These are phyloP conservation scores for Ganoderma meredithae DNA, from an alignment of 1,284 basidiomycete genomes.

Conservation along the genomic window DNA sequence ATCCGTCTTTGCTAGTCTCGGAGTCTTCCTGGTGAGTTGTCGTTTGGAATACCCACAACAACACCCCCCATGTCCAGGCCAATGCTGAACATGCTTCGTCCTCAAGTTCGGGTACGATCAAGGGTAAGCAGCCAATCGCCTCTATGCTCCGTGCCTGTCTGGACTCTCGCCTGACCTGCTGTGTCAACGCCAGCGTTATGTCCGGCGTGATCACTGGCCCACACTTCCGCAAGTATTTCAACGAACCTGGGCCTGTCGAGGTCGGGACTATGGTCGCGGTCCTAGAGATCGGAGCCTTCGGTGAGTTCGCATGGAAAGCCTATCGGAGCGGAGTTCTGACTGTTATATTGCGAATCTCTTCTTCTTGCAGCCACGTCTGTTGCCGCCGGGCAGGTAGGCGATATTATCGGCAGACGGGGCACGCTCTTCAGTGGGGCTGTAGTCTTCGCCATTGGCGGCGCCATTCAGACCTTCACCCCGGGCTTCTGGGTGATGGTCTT, in stretches of 20 bases:
- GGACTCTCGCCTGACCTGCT: slow-evolving; percentile 12
- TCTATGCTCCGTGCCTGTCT: slow-evolving; percentile 8
- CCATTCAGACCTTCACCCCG: slow-evolving; percentile 87
- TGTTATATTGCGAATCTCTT: slow-evolving; percentile 6
- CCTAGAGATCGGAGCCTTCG: slow-evolving; percentile 91
- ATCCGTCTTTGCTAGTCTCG: slow-evolving; percentile 86
- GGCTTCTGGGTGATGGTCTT: slow-evolving; percentile 90
- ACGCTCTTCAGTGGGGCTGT: slow-evolving; percentile 90
- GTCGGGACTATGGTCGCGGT: slow-evolving; percentile 92
- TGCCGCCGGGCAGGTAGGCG: slow-evolving; percentile 88
- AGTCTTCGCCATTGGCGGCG: slow-evolving; percentile 90
- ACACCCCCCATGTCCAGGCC: neutral
- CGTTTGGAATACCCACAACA: slow-evolving; percentile 7
- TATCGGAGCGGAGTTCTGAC: slow-evolving; percentile 23
- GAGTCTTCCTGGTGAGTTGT: slow-evolving; percentile 81
- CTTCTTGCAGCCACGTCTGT: slow-evolving; percentile 80
- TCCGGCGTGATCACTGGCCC: slow-evolving; percentile 95
- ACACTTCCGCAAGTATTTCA: slow-evolving; percentile 86
- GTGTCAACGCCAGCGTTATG: slow-evolving; percentile 68
- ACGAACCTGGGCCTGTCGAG: slow-evolving; percentile 74
- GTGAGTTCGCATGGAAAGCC: slow-evolving; percentile 50
- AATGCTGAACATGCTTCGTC: slow-evolving; percentile 29
- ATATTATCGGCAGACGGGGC: slow-evolving; percentile 86
- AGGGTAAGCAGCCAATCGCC: slow-evolving; percentile 60
- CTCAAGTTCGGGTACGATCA: slow-evolving; percentile 91